phyloP scores from a whole-genome alignment of 192 early-diverging fungal species.

The Oehlia diaphana region DNA sequence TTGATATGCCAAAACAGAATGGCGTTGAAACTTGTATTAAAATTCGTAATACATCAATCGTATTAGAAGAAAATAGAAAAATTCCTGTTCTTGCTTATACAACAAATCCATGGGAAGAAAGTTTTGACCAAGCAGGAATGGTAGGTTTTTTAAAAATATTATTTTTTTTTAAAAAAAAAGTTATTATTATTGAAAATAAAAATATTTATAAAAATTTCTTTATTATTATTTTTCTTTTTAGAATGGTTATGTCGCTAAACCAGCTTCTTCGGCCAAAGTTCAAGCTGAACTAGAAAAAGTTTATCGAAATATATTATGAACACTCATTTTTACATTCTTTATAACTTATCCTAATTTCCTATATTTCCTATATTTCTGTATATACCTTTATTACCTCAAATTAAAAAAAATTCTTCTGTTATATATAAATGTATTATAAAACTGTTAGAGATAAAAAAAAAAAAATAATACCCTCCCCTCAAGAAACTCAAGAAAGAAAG shows the following conservation, averaged over 20 bases:
- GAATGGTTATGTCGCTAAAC: conserved; percentile 13
- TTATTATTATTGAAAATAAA: no score
- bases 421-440: neutral
- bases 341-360: no score
- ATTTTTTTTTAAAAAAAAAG: no score
- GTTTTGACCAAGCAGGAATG: conserved; percentile 17
- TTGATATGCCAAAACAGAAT: conserved; percentile 66
- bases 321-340: neutral
- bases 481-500: no score
- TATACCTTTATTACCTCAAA: neutral
- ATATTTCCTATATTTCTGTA: neutral
- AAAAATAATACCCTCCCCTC: no score
- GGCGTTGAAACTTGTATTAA: conserved; percentile 57
- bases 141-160: neutral
- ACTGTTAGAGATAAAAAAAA: neutral
- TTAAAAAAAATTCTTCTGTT: neutral
- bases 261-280: neutral
- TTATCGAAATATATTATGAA: neutral
- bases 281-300: neutral
- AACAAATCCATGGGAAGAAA: conserved; percentile 45
- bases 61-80: conserved; percentile 48
- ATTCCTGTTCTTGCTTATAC: conserved; percentile 69
- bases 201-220: no score
- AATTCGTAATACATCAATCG: conserved; percentile 46
- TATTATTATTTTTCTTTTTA: neutral